Evolutionary conservation across 495 filamentous ascomycete genomes (phyloP), one percentile per base, ranked within the genome.

Genomic region (Cercophora samala): DNA sequence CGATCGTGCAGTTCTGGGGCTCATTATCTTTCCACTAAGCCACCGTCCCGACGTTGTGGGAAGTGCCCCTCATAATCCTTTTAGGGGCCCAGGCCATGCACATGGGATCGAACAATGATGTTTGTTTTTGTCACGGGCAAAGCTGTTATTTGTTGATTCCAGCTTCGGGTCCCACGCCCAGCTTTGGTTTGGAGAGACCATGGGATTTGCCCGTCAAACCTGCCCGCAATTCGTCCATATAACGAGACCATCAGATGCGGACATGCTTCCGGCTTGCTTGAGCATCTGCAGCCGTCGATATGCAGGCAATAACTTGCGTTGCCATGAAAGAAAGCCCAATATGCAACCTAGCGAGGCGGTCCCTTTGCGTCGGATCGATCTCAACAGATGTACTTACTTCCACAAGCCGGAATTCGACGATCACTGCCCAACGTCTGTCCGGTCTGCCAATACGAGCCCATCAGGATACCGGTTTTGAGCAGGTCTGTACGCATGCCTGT

Each of bases 341-440:
- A 65, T 68, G 63, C 66, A 65, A 51, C 71, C 69, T 52, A 61
- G 64, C 37, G 29, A 65, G 63, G 37, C 37, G 15, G 66, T 66
- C 62, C 61, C 62, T 61, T 60, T 18, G 29, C 51, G 56, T 51
- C 62, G 55, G 67, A 68, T 75, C 64, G 69, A 75, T 74, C 70
- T 73, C 64, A 56, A 66, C 42, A 64, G 62, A 26, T 62, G 26
- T 8, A 29, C 26, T 29, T 8, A 29, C 26, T 29, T 8, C 26
- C 26, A 29, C 26, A 29, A 29, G 26, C 26, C 4, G 8, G 26
- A 4, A 29, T 4, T 29, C 8, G 26, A 29, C 26, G 26, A 58
- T 73, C 70, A 23, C 69, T 71, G 73, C 73, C 74, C 71, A 73
- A 75, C 60, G 69, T 11, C 72, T 67, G 68, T 56, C 53, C 53